Evolutionary conservation across 73 alveolate genomes (phyloP).

Genomic region (Symbiodinium pilosum): DNA sequence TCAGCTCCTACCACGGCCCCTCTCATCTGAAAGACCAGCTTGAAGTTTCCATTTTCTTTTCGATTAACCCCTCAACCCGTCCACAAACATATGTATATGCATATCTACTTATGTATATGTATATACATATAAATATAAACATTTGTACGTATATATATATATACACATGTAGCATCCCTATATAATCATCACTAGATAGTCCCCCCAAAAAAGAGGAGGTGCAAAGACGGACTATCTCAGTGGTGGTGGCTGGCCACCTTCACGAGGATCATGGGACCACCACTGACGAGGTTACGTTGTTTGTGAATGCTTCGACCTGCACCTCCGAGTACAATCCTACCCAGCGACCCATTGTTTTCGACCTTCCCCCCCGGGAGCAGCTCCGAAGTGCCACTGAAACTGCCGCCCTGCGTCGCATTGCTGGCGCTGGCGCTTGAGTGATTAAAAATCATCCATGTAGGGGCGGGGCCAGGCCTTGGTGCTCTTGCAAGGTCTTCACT

Average conservation of each 20-base stretch:
- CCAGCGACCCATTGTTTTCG: slow-evolving; percentile 64
- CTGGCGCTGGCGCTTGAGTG: not conserved
- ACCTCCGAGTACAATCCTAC: slow-evolving; percentile 88
- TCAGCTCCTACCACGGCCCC: too few relatives aligned
- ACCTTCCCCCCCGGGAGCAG: slow-evolving; percentile 29
- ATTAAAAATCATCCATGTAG: not conserved
- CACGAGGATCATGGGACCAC: slow-evolving; percentile 91
- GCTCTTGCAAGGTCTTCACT: not conserved
- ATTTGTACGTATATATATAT: too few relatives aligned
- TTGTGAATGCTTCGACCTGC: slow-evolving; percentile 95
- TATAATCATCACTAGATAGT: too few relatives aligned
- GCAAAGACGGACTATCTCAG: not conserved
- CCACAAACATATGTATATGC: too few relatives aligned
- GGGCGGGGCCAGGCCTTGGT: not conserved
- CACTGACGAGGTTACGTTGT: slow-evolving; percentile 71
- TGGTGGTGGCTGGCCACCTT: slow-evolving; percentile 95
- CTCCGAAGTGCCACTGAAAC: slow-evolving; percentile 13
- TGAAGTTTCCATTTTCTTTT: too few relatives aligned
- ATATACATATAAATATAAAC: too few relatives aligned
- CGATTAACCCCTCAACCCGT: too few relatives aligned
- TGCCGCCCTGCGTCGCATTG: slow-evolving; percentile 7
- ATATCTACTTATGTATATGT: too few relatives aligned
- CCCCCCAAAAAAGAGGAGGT: too few relatives aligned
- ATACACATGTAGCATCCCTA: too few relatives aligned
- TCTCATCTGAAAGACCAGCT: too few relatives aligned